Conservation (phyloP, 495 filamentous ascomycete genomes). For the Aspergillus taichungensis region DNA sequence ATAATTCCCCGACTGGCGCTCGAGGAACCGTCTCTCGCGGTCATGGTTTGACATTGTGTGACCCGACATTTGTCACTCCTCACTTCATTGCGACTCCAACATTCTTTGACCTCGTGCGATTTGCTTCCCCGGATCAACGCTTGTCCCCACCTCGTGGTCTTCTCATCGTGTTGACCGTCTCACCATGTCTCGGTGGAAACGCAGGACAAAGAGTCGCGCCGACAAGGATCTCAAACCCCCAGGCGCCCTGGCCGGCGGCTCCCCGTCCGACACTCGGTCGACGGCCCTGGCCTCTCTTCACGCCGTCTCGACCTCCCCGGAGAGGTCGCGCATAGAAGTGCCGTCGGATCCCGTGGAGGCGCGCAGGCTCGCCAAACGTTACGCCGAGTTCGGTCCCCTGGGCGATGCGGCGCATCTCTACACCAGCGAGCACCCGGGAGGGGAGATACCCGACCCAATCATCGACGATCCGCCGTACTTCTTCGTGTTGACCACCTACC, state of each 20-base stretch:
- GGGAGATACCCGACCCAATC: conserved; percentile 58
- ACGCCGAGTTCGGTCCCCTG: conserved; percentile 79
- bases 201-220: conserved; percentile 11
- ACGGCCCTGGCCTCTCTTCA: conserved; percentile 14
- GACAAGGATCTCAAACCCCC: conserved; percentile 5
- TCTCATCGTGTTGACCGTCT: background rate
- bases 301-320: conserved; percentile 6
- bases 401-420: conserved; percentile 62
- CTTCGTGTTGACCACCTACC: conserved; percentile 82
- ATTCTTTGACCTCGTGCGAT: too few species aligned
- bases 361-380: conserved; percentile 50
- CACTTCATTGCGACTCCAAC: too few species aligned
- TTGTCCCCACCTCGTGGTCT: too few species aligned
- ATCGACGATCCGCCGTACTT: conserved; percentile 86
- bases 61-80: too few species aligned
- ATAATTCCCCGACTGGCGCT: too few species aligned
- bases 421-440: conserved; percentile 61
- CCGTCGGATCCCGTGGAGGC: conserved; percentile 46
- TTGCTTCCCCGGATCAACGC: background rate
- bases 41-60: too few species aligned
- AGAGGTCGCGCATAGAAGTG: background rate
- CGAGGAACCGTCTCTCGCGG: too few species aligned
- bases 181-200: conserved; percentile 22
- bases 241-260: background rate
- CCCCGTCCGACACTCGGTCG: background rate